Evolutionary conservation across 2,329 filamentous ascomycete species (phyloP), one percentile per base, ranked within the genome.

Genomic region (Catunica adiposa): DNA sequence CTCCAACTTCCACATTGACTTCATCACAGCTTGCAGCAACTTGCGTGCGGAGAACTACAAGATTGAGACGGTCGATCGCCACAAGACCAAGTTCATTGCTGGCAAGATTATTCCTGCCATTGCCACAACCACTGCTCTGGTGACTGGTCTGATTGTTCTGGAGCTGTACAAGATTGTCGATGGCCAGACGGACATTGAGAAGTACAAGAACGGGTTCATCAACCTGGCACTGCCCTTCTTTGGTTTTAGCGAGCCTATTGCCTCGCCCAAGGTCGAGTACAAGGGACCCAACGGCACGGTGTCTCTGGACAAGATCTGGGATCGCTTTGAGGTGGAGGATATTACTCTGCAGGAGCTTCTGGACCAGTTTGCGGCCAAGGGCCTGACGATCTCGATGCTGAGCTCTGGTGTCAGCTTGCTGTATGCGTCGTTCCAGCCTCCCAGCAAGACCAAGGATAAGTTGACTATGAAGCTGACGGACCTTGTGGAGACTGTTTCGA

Each of bases 51-150:
- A 94, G 69, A 98, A 98, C 73, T 98, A 98, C 78, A 94, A 92
- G 69, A 98, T 98, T 62, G 81, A 87, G 64, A 78, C 82, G 61
- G 89, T 92, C 0, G 90, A 98, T 66, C 80, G 88, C 60, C 92
- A 96, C 77, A 94, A 92, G 82, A 98, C 90, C 60, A 98, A 98
- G 75, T 97, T 98, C 70, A 98, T 98, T 66, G 94, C 92, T 31
- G 92, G 92, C 68, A 98, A 98, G 79, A 98, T 98, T 63, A 98
- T 98, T 62, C 92, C 92, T 22, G 92, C 92, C 48, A 98, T 98
- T 68, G 92, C 92, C 47, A 98, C 92, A 2, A 97, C 92, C 0
- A 98, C 92, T 2, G 90, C 92, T 2, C 75, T 98, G 57, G 90
- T 97, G 11, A 98, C 92, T 2, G 92, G 92, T 58, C 76, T 98